Base-by-base conservation (phyloP, 1,284 basidiomycete genomes). In the Coniophora puteana region DNA sequence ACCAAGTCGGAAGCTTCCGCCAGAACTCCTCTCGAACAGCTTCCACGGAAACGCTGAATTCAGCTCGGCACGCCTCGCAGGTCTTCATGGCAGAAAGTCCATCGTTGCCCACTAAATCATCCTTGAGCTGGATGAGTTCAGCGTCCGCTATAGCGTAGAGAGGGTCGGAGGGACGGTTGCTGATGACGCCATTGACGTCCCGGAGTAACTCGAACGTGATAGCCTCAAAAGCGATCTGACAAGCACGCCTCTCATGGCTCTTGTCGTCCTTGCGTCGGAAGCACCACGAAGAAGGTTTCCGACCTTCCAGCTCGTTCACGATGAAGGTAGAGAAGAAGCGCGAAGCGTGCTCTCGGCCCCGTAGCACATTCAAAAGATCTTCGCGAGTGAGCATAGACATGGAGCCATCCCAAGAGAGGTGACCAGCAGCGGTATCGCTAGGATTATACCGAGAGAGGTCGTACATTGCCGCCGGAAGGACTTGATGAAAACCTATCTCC, bases 311-410 rank as follows among this genome's bases (percentile, higher is more conserved):
- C 43, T 83, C 73, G 51, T 77, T 77, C 41, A 81, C 79, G 49
- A 87, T 73, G 55, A 87, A 87, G 13, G 79, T 81, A 6, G 83
- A 84, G 40, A 87, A 73, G 59, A 77, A 86, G 33, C 83, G 77
- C 10, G 80, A 78, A 3, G 76, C 72, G 41, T 78, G 72, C 61
- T 87, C 84, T 43, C 82, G 78, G 7, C 84, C 83, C 39, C 72
- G 74, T 14, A 85, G 68, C 28, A 82, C 68, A 30, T 58, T 66
- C 47, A 78, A 65, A 8, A 87, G 68, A 52, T 85, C 81, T 27
- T 58, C 56, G 38, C 68, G 65, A 8, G 71, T 66, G 32, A 86
- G 72, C 21, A 59, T 48, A 26, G 41, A 48, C 13, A 45, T 47
- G 25, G 50, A 51, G 35, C 60, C 56, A 14, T 47, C 36, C 1